Evolutionary conservation across 78 protist species (phyloP).

Genomic region (Dictyostelium intermedium): DNA sequence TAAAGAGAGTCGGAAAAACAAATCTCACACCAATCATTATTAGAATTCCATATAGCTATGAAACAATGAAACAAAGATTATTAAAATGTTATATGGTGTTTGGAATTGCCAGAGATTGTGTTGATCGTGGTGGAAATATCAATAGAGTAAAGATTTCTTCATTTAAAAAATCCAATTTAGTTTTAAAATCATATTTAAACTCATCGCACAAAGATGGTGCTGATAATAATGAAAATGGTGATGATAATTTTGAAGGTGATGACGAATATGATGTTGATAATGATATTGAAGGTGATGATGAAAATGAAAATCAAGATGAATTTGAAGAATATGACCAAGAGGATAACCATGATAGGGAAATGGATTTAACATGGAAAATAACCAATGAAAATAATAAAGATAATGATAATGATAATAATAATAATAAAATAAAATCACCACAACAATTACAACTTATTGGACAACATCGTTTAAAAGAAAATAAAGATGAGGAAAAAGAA

Average conservation of each 20-base stretch:
- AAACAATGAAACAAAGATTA: not conserved
- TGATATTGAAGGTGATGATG: not conserved
- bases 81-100: too few species aligned
- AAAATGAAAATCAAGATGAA: not conserved
- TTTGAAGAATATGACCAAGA: not conserved
- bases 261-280: too few species aligned
- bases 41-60: not conserved
- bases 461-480: not conserved
- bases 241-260: too few species aligned
- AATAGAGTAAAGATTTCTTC: not conserved
- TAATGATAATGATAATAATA: not conserved
- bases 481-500: not conserved
- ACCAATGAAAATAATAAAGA: not conserved
- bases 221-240: not conserved
- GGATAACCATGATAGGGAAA: too few species aligned
- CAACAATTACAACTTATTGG: not conserved
- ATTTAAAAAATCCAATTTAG: not conserved
- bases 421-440: too few species aligned
- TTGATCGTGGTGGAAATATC: too few species aligned
- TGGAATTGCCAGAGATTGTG: not conserved
- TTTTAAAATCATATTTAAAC: too few species aligned
- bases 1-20: not conserved
- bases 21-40: not conserved
- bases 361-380: too few species aligned
- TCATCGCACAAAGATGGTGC: not conserved